phyloP scores from a whole-genome alignment of 805 yeast genomes.

The Saccharomycopsis olivae region DNA sequence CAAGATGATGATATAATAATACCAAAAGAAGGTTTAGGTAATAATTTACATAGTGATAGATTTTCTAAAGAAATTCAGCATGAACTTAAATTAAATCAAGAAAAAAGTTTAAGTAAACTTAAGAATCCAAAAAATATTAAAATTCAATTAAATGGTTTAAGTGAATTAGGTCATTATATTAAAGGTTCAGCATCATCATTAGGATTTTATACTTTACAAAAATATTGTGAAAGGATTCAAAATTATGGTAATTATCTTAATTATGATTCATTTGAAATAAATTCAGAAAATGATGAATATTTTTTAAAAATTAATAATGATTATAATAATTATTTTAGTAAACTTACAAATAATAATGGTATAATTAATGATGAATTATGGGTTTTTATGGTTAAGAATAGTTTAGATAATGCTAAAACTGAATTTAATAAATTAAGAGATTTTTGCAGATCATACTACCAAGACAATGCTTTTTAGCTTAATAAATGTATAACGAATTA shows the following conservation, averaged over 20 bases:
- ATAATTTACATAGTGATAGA: too few relatives aligned
- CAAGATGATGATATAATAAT: neutral
- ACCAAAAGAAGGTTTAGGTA: neutral
- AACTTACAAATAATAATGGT: slow-evolving; percentile 5
- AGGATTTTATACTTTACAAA: slow-evolving; percentile 73
- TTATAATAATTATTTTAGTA: slow-evolving; percentile 11
- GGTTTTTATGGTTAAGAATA: slow-evolving; percentile 37
- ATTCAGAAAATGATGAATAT: slow-evolving; percentile 12
- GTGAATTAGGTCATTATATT: slow-evolving; percentile 79
- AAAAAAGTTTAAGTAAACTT: slow-evolving; percentile 19
- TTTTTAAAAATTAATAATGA: slow-evolving; percentile 6
- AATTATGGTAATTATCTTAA: slow-evolving; percentile 48
- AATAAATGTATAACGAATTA: too few relatives aligned
- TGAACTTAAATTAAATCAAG: slow-evolving; percentile 27
- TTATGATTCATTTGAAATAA: slow-evolving; percentile 12
- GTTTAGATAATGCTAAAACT: slow-evolving; percentile 39
- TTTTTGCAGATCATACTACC: too few relatives aligned
- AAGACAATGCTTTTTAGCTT: too few relatives aligned
- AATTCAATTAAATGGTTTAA: slow-evolving; percentile 42
- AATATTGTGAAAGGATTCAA: slow-evolving; percentile 88
- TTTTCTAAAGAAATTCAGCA: slow-evolving; percentile 16
- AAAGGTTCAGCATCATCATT: slow-evolving; percentile 94
- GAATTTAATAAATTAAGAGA: slow-evolving; percentile 40
- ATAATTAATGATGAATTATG: slow-evolving; percentile 21
- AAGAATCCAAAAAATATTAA: slow-evolving; percentile 15